Percentiles rank a stretch among this genome's conserved stretches.
These are phyloP conservation scores for Candida tunisiensis DNA, from an alignment of 1,139 yeast species.

Conservation along the genomic window DNA sequence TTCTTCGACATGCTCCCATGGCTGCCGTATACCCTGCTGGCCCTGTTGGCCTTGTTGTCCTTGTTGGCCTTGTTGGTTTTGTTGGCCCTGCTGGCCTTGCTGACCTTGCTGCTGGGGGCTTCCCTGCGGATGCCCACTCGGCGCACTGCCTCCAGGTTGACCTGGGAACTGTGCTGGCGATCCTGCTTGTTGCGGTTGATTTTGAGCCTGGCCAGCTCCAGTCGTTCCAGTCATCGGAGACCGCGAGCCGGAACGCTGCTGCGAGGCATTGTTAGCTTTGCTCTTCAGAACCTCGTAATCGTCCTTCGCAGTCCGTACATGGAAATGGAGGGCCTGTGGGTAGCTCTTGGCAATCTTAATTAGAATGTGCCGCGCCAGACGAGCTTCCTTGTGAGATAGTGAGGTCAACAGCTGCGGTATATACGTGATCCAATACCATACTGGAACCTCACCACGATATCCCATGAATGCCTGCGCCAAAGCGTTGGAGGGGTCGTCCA, in stretches of 20 bases:
- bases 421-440: constrained; percentile 98
- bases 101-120: background rate
- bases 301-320: constrained; percentile 84
- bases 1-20: constrained; percentile 93
- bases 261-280: constrained; percentile 48
- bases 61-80: background rate
- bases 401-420: constrained; percentile 89
- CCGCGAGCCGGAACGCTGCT: constrained; percentile 5
- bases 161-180: too few species aligned
- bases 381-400: constrained; percentile 80
- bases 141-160: background rate
- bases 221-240: constrained; percentile 5
- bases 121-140: background rate
- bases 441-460: constrained; percentile 92
- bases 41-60: background rate
- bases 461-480: constrained; percentile 79
- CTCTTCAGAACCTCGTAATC: constrained; percentile 81
- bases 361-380: constrained; percentile 71
- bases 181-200: too few species aligned
- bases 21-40: constrained; percentile 26
- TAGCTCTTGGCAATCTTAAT: constrained; percentile 88
- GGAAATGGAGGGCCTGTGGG: constrained; percentile 96
- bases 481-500: constrained; percentile 75
- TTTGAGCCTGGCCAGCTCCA: constrained; percentile 4
- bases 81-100: background rate